A percentile compares a stretch with the other conserved stretches of the same genome.
phyloP scores from a whole-genome alignment of 1,284 basidiomycete genomes.

The Apiotrichum sp. region DNA sequence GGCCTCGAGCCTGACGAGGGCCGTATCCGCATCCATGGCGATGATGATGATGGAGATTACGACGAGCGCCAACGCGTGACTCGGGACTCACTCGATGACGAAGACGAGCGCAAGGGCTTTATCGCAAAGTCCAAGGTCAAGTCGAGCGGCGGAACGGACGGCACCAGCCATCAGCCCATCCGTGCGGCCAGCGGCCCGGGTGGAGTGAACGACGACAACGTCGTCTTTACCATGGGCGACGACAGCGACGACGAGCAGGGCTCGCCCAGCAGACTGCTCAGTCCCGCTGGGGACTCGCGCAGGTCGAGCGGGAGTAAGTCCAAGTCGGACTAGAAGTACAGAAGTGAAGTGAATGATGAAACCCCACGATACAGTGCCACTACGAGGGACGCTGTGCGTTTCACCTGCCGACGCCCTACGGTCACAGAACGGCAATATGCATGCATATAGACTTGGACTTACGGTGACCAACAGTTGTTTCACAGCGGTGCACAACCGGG shows the following conservation, averaged over 20 bases:
- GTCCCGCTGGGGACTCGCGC: neutral
- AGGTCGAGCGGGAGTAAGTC: conserved; percentile 3
- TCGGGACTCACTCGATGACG: conserved; percentile 1
- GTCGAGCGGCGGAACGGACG: neutral
- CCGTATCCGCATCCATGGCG: conserved; percentile 3
- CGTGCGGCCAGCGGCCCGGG: conserved; percentile 18
- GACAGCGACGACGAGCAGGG: conserved; percentile 48
- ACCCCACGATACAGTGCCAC: too few relatives aligned
- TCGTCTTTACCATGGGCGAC: conserved; percentile 77
- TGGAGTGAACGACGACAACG: conserved; percentile 58
- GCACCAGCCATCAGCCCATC: neutral
- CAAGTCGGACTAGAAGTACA: neutral
- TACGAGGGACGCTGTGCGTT: too few relatives aligned
- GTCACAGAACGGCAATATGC: too few relatives aligned
- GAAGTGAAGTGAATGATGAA: neutral
- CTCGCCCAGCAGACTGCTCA: neutral
- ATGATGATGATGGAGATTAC: conserved; percentile 2
- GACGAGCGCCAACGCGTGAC: neutral
- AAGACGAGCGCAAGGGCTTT: conserved; percentile 6
- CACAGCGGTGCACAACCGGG: too few relatives aligned
- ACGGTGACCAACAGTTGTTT: too few relatives aligned
- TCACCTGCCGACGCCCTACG: too few relatives aligned
- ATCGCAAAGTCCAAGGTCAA: neutral
- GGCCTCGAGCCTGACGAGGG: conserved; percentile 8
- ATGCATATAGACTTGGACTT: too few relatives aligned